These are phyloP conservation scores for Citrus inodora DNA, from an alignment of 345 rosid genomes.

Conservation along the genomic window DNA sequence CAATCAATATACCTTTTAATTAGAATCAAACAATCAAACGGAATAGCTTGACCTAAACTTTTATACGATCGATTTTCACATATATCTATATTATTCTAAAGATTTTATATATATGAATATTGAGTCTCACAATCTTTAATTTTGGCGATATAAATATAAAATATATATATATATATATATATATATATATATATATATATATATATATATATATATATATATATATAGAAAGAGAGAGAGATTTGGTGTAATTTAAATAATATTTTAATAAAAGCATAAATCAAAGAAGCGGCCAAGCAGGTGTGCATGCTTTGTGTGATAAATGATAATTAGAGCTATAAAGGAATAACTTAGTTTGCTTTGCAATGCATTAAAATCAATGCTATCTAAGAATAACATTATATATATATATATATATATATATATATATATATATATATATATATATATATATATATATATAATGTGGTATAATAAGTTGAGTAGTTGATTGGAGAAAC, in stretches of 20 bases:
- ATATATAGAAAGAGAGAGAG: not conserved
- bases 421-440: too few relatives aligned
- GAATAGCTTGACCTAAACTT: not conserved
- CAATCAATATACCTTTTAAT: not conserved
- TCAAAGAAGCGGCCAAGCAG: not conserved
- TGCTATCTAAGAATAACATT: not conserved
- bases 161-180: too few relatives aligned
- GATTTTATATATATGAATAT: too few relatives aligned
- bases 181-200: too few relatives aligned
- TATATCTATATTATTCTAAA: too few relatives aligned
- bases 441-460: too few relatives aligned
- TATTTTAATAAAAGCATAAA: too few relatives aligned
- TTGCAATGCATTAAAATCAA: not conserved
- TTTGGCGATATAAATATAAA: too few relatives aligned
- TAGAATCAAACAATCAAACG: not conserved
- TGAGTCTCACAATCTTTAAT: too few relatives aligned
- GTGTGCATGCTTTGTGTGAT: not conserved
- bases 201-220: too few relatives aligned
- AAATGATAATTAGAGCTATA: not conserved
- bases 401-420: too few relatives aligned
- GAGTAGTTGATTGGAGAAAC: constrained; percentile 5
- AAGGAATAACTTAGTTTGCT: not conserved
- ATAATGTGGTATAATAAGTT: not conserved
- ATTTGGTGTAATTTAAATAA: not conserved
- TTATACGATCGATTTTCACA: too few relatives aligned